phyloP scores from a whole-genome alignment of 1,284 basidiomycete species.

The Cutaneotrichosporon dermatis region DNA sequence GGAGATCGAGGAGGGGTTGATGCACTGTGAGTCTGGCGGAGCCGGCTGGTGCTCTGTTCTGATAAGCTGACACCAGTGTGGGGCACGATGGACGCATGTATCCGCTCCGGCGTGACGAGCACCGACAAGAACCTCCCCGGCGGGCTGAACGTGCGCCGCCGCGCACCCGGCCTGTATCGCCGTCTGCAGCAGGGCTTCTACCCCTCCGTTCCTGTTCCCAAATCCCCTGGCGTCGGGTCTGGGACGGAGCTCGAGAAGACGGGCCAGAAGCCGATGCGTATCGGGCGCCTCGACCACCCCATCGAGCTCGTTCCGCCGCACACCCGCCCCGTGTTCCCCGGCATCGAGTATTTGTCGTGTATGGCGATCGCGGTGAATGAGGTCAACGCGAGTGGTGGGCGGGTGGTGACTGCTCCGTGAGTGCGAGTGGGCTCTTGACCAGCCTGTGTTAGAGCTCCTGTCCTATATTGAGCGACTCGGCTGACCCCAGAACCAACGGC shows the following conservation, averaged over 20 bases:
- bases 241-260: constrained; percentile 44
- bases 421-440: neutral
- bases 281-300: constrained; percentile 60
- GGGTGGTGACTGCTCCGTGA: constrained; percentile 84
- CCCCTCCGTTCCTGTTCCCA: constrained; percentile 31
- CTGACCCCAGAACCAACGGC: constrained; percentile 43
- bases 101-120: constrained; percentile 77
- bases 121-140: constrained; percentile 75
- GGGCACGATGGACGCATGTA: constrained; percentile 90
- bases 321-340: constrained; percentile 60
- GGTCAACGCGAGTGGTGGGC: constrained; percentile 84
- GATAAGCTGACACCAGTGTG: constrained; percentile 65
- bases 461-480: too few relatives aligned
- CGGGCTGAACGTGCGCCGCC: constrained; percentile 67
- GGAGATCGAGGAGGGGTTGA: constrained; percentile 70
- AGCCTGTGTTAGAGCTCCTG: too few relatives aligned
- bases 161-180: constrained; percentile 79
- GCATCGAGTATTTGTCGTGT: constrained; percentile 88
- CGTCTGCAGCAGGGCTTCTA: constrained; percentile 68
- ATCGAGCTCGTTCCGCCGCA: constrained; percentile 76
- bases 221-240: constrained; percentile 26
- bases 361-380: constrained; percentile 81
- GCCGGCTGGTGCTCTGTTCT: too few relatives aligned
- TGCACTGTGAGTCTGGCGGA: constrained; percentile 29
- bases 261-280: constrained; percentile 12